phyloP scores from a whole-genome alignment of 805 yeast species.

The Diddensiella transvaalensis region DNA sequence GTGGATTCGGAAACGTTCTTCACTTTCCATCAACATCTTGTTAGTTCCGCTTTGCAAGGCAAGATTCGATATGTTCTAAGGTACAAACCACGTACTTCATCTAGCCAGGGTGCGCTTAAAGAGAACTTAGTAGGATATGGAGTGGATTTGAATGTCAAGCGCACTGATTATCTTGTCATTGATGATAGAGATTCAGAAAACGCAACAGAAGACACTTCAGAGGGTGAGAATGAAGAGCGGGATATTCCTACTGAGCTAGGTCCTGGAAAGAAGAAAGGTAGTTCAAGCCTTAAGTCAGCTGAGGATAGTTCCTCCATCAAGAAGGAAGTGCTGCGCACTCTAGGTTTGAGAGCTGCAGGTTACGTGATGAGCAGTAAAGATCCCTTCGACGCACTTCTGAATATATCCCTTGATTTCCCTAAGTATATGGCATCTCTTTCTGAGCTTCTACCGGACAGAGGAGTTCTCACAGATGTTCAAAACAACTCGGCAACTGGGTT shows the following conservation, averaged over 20 bases:
- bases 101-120: slow-evolving; percentile 29
- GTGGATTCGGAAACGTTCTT: slow-evolving; percentile 47
- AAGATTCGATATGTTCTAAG: slow-evolving; percentile 76
- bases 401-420: slow-evolving; percentile 53
- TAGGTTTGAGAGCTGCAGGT: slow-evolving; percentile 32
- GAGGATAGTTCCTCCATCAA: slow-evolving; percentile 24
- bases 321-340: slow-evolving; percentile 25
- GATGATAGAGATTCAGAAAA: slow-evolving; percentile 49
- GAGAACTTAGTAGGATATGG: slow-evolving; percentile 55
- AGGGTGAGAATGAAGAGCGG: slow-evolving; percentile 5
- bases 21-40: slow-evolving; percentile 55
- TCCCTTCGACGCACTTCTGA: slow-evolving; percentile 39
- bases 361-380: slow-evolving; percentile 35
- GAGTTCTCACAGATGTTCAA: slow-evolving; percentile 24
- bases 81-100: slow-evolving; percentile 45
- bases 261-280: slow-evolving; percentile 2
- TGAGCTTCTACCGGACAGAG: slow-evolving; percentile 16
- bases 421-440: slow-evolving; percentile 43
- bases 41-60: slow-evolving; percentile 56
- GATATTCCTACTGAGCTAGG: slow-evolving; percentile 10
- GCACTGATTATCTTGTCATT: slow-evolving; percentile 62
- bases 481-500: slow-evolving; percentile 21
- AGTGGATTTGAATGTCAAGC: slow-evolving; percentile 56
- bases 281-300: slow-evolving; percentile 23
- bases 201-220: slow-evolving; percentile 12